phyloP scores from a whole-genome alignment of 2,329 filamentous ascomycete genomes.

The Talaromyces sp. region DNA sequence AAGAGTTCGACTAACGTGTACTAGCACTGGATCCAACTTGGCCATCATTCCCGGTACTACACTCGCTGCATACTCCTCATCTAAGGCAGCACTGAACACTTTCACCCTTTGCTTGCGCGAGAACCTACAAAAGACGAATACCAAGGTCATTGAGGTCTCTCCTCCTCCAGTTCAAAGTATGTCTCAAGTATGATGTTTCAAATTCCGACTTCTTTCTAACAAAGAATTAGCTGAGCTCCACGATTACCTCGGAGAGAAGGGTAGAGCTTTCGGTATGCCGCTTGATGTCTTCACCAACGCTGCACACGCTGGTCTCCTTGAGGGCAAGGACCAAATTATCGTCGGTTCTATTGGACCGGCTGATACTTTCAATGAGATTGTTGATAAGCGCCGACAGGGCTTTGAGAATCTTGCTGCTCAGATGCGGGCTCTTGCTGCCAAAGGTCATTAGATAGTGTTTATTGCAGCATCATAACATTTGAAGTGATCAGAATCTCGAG shows the following conservation, averaged over 20 bases:
- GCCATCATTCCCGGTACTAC: conserved; percentile 52
- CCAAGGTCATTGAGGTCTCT: conserved; percentile 54
- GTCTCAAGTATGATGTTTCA: background rate
- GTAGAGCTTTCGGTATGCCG: conserved; percentile 54
- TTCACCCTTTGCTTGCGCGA: conserved; percentile 51
- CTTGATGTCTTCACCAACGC: conserved; percentile 49
- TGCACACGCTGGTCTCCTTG: conserved; percentile 47
- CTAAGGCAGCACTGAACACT: conserved; percentile 57
- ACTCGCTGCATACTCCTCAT: conserved; percentile 56
- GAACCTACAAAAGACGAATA: conserved; percentile 40
- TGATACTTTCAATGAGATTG: conserved; percentile 37
- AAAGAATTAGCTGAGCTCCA: conserved; percentile 54
- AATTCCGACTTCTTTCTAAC: background rate
- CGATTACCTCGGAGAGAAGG: conserved; percentile 48
- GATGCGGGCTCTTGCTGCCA: background rate
- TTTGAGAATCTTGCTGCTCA: background rate
- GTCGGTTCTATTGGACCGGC: conserved; percentile 35
- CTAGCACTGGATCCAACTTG: conserved; percentile 49
- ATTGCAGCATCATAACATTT: too few species aligned
- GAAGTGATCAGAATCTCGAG: too few species aligned
- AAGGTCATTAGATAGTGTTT: too few species aligned
- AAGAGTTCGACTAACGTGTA: too few species aligned
- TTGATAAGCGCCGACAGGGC: conserved; percentile 32
- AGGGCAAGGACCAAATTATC: conserved; percentile 48
- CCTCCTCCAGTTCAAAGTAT: conserved; percentile 47